A percentile compares a stretch with the other conserved stretches of the same genome.
Evolutionary conservation across 1,139 yeast genomes (phyloP).

Genomic region (Protomyces inouyei): DNA sequence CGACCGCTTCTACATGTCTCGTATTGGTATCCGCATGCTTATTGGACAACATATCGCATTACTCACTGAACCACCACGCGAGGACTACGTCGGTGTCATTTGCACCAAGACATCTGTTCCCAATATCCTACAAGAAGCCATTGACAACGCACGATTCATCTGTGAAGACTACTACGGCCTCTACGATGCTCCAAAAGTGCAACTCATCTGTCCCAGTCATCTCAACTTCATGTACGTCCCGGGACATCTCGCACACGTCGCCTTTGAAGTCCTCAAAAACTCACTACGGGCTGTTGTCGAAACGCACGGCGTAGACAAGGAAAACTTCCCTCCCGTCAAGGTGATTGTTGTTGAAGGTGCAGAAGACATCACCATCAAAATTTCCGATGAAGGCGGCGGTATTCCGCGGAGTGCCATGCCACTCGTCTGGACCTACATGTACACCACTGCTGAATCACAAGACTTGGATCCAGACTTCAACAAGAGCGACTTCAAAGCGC

Average conservation of each 20-base stretch:
- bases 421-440: constrained; percentile 83
- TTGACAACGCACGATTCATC: constrained; percentile 78
- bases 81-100: constrained; percentile 74
- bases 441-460: constrained; percentile 64
- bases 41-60: constrained; percentile 85
- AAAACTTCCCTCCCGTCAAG: constrained; percentile 75
- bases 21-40: constrained; percentile 84
- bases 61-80: constrained; percentile 58
- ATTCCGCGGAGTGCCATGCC: constrained; percentile 81
- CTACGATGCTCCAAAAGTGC: constrained; percentile 75
- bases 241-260: constrained; percentile 82
- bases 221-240: constrained; percentile 82
- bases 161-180: constrained; percentile 85
- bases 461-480: constrained; percentile 54
- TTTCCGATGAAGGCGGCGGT: constrained; percentile 93
- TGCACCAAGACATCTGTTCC: constrained; percentile 74
- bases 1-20: constrained; percentile 77
- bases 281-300: constrained; percentile 82
- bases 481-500: constrained; percentile 67
- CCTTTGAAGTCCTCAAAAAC: constrained; percentile 78
- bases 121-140: constrained; percentile 77
- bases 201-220: constrained; percentile 64
- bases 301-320: constrained; percentile 49
- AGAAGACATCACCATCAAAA: constrained; percentile 88
- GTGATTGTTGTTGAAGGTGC: constrained; percentile 86